Percentiles rank a stretch among this genome's conserved stretches.
Conservation (phyloP, 176 grass and related monocot genomes). For the Triticum urartu region DNA sequence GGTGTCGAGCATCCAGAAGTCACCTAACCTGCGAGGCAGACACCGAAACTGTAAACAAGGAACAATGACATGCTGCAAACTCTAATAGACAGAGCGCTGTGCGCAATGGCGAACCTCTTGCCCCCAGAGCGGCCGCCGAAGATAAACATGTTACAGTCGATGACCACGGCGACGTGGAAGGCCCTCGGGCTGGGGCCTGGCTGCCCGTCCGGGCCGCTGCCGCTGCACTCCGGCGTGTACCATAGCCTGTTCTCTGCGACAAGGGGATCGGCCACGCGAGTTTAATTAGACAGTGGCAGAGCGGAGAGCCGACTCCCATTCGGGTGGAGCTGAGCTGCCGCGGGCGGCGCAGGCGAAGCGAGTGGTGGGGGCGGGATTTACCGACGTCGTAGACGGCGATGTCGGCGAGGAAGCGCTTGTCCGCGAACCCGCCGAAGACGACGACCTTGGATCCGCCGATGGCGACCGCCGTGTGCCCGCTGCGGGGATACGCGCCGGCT, state of each 20-base stretch:
- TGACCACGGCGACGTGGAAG: constrained; percentile 75
- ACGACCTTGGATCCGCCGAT: constrained; percentile 91
- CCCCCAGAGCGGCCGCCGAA: constrained; percentile 76
- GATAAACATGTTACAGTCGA: constrained; percentile 81
- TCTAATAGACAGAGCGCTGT: not conserved
- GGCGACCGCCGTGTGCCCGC: constrained; percentile 70
- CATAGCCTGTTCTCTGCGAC: constrained; percentile 79
- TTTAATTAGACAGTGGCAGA: not conserved
- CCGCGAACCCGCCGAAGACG: constrained; percentile 84
- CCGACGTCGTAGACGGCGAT: constrained; percentile 84
- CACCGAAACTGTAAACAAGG: constrained; percentile 7
- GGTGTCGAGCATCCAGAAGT: constrained; percentile 99
- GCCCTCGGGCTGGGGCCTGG: constrained; percentile 69
- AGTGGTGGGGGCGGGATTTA: not conserved
- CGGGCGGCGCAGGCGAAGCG: too few species aligned
- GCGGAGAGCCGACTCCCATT: not conserved
- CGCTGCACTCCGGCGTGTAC: constrained; percentile 86
- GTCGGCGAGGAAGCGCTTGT: constrained; percentile 78
- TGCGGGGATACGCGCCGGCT: constrained; percentile 27
- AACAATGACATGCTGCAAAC: not conserved
- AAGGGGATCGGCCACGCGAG: not conserved
- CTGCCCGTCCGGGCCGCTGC: constrained; percentile 62
- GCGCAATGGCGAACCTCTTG: constrained; percentile 55
- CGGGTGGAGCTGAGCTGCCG: not conserved
- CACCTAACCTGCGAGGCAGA: constrained; percentile 62